These are phyloP conservation scores for Ganoderma resinaceum DNA, from an alignment of 1,284 basidiomycete genomes.

Conservation along the genomic window DNA sequence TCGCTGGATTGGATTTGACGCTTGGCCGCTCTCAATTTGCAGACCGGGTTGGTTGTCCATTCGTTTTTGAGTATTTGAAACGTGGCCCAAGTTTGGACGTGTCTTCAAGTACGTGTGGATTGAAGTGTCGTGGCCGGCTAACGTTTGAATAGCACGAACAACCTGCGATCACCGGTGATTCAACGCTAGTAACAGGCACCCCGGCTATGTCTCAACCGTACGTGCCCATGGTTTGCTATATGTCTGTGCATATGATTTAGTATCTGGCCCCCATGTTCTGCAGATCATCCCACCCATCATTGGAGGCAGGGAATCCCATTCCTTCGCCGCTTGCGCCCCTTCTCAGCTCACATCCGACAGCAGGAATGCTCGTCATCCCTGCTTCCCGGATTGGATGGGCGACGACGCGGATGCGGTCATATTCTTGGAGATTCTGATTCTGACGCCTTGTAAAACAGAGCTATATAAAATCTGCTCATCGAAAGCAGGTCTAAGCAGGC, in stretches of 20 bases:
- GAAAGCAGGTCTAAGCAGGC: background rate
- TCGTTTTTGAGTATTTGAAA: too few species aligned
- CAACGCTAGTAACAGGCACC: too few species aligned
- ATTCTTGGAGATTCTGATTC: background rate
- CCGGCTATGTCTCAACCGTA: background rate
- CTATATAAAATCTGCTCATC: background rate
- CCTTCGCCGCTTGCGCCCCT: background rate
- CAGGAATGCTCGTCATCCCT: background rate
- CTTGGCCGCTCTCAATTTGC: too few species aligned
- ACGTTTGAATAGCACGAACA: background rate
- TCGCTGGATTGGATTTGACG: too few species aligned
- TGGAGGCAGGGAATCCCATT: background rate
- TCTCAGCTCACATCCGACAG: background rate
- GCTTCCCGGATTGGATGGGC: background rate
- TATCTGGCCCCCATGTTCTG: background rate
- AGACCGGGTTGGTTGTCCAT: too few species aligned
- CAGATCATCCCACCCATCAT: background rate
- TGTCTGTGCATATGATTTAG: background rate
- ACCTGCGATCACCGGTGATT: background rate
- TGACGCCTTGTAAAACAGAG: too few species aligned
- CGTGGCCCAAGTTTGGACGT: too few species aligned
- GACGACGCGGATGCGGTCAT: background rate
- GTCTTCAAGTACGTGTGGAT: background rate
- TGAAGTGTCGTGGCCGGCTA: background rate
- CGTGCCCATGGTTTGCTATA: background rate